Base-by-base conservation (phyloP, 495 filamentous ascomycete genomes). In the Penicillium macrosclerotiorum region DNA sequence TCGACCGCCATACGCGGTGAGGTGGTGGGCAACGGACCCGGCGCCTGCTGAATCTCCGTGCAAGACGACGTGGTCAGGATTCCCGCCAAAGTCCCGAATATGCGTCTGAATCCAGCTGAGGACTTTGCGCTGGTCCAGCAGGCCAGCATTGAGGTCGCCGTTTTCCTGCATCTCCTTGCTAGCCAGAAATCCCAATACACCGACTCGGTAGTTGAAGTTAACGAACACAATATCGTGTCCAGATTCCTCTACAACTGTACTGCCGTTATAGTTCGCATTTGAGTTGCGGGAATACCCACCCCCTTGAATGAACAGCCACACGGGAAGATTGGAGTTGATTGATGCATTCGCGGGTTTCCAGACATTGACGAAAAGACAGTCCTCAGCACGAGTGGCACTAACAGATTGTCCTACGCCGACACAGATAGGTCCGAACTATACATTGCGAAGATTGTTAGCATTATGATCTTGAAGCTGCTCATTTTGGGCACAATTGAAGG, bases 191-290 rank as follows among this genome's bases (percentile, higher is more conserved):
- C 85, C 85, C 52, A 77, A 81, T 0, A 82, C 62, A 0, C 85
- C 83, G 7, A 88, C 80, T 1, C 85, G 78, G 51, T 88, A 88
- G 52, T 87, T 88, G 66, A 88, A 79, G 51, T 79, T 80, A 8
- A 89, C 79, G 33, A 84, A 65, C 6, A 89, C 67, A 42, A 88
- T 73, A 8, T 42, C 36, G 26, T 35, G 52, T 1, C 65, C 70
- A 0, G 76, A 77, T 19, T 71, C 68, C 33, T 64, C 33, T 16
- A 87, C 71, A 0, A 86, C 71, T 16, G 64, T 60, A 2, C 63
- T 73, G 6, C 77, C 82, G 51, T 86, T 78, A 62, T 72, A 77
- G 63, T 86, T 83, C 0, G 73, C 64, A 59, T 85, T 84, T 37
- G 71, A 64, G 57, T 81, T 76, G 1, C 48, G 41, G 5, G 73